A percentile compares a stretch with the other conserved stretches of the same genome.
Evolutionary conservation across 1,139 yeast genomes (phyloP).

Genomic region (Debaryomyces sp.): DNA sequence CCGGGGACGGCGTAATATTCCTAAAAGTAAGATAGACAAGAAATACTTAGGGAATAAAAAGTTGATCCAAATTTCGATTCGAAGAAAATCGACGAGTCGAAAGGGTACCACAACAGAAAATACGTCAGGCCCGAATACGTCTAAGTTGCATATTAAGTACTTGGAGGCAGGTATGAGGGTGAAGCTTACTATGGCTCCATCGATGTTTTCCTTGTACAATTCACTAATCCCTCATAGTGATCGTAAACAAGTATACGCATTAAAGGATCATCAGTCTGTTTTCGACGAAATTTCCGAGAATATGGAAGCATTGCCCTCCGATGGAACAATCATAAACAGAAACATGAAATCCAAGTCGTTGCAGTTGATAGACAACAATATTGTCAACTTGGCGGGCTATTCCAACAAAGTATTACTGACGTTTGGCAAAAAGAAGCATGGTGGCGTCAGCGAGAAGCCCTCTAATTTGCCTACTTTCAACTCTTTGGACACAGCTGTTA

Average conservation of each 20-base stretch:
- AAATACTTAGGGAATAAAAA: conserved; percentile 21
- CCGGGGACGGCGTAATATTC: conserved; percentile 11
- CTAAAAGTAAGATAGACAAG: conserved; percentile 29
- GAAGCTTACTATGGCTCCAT: conserved; percentile 48
- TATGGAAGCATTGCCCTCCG: conserved; percentile 9
- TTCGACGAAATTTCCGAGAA: no score
- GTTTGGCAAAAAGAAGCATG: conserved; percentile 18
- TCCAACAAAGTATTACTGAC: conserved; percentile 39
- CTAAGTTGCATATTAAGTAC: conserved; percentile 53
- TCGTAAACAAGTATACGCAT: conserved; percentile 16
- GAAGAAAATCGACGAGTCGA: conserved; percentile 33
- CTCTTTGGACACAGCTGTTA: conserved; percentile 50
- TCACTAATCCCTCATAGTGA: conserved; percentile 40
- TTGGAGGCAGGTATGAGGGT: conserved; percentile 56
- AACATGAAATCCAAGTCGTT: conserved; percentile 26
- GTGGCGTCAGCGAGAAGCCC: conserved; percentile 11
- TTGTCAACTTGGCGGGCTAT: conserved; percentile 38
- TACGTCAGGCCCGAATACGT: conserved; percentile 2
- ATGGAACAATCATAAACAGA: not conserved
- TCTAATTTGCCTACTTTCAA: conserved; percentile 41
- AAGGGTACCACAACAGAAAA: conserved; percentile 15
- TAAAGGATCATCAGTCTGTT: conserved; percentile 1
- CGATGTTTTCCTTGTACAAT: conserved; percentile 45
- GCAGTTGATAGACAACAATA: conserved; percentile 39
- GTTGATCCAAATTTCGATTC: conserved; percentile 42